Conservation (phyloP, 1,284 basidiomycete species). For the Ustilago crameri region DNA sequence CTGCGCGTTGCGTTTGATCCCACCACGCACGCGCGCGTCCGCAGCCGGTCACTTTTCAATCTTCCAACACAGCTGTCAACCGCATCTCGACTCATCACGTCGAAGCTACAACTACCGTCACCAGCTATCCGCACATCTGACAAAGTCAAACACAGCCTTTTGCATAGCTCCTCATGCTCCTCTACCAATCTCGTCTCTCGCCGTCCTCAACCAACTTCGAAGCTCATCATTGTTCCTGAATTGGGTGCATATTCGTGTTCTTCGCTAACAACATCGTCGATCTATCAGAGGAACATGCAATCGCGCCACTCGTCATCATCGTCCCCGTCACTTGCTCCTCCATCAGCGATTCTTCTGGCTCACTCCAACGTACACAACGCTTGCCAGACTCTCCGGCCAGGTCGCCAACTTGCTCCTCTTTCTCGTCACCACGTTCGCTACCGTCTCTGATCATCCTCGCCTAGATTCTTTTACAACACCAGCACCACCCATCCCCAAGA, state of each 20-base stretch:
- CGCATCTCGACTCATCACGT: conserved; percentile 3
- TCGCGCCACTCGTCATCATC: conserved; percentile 16
- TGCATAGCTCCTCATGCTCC: background rate
- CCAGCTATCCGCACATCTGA: background rate
- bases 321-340: conserved; percentile 11
- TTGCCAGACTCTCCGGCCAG: conserved; percentile 2
- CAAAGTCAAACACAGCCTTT: too few species aligned
- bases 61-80: too few species aligned
- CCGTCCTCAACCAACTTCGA: background rate
- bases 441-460: conserved; percentile 2
- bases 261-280: background rate
- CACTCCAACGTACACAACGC: conserved; percentile 4
- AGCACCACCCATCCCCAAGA: conserved; percentile 4
- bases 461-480: conserved; percentile 1
- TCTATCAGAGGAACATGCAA: conserved; percentile 37
- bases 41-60: background rate
- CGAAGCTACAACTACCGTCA: background rate
- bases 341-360: conserved; percentile 8
- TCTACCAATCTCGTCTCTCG: conserved; percentile 1
- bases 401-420: conserved; percentile 7
- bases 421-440: conserved; percentile 24
- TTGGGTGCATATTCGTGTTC: background rate
- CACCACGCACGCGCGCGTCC: conserved; percentile 10
- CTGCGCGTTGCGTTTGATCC: conserved; percentile 21
- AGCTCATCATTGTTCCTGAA: background rate